Conservation (phyloP, 805 yeast genomes). For the Candida pseudoglaebosa region DNA sequence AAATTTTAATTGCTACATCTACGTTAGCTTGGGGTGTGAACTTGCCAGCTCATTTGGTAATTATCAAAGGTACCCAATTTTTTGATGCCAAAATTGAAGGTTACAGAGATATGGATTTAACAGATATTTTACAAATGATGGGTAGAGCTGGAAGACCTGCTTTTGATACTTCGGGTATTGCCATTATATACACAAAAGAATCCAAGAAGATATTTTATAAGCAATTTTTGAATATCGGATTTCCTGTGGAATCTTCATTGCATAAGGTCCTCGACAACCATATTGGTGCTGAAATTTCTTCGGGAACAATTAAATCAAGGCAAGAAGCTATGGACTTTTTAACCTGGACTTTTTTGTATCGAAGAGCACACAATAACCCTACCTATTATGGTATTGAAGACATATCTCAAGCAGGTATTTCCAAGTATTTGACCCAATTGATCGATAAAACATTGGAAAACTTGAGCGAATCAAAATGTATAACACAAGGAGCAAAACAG, state of each 20-base stretch:
- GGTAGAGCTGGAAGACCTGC: constrained; percentile 85
- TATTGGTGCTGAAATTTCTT: constrained; percentile 74
- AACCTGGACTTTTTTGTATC: constrained; percentile 71
- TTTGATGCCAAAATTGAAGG: constrained; percentile 62
- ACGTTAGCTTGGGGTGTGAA: constrained; percentile 88
- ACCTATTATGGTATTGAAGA: constrained; percentile 74
- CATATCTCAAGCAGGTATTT: constrained; percentile 49
- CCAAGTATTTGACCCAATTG: constrained; percentile 54
- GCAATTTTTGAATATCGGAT: constrained; percentile 72
- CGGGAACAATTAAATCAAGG: constrained; percentile 59
- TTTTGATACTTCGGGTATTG: constrained; percentile 72
- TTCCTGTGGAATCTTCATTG: constrained; percentile 77
- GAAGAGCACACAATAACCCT: constrained; percentile 75
- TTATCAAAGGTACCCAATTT: constrained; percentile 72
- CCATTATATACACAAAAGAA: constrained; percentile 73
- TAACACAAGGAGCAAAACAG: constrained; percentile 44
- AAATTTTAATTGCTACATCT: constrained; percentile 73
- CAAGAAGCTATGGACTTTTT: constrained; percentile 73
- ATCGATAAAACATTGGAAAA: constrained; percentile 67
- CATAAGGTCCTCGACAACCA: constrained; percentile 77
- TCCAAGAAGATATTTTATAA: constrained; percentile 72
- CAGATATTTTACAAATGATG: constrained; percentile 81
- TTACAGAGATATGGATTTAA: constrained; percentile 76
- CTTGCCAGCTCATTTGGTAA: constrained; percentile 74
- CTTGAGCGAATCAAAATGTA: constrained; percentile 70